Percentiles rank a stretch among this genome's conserved stretches.
Evolutionary conservation across 1,284 basidiomycete species (phyloP).

Genomic region (Ceratobasidium sp.): DNA sequence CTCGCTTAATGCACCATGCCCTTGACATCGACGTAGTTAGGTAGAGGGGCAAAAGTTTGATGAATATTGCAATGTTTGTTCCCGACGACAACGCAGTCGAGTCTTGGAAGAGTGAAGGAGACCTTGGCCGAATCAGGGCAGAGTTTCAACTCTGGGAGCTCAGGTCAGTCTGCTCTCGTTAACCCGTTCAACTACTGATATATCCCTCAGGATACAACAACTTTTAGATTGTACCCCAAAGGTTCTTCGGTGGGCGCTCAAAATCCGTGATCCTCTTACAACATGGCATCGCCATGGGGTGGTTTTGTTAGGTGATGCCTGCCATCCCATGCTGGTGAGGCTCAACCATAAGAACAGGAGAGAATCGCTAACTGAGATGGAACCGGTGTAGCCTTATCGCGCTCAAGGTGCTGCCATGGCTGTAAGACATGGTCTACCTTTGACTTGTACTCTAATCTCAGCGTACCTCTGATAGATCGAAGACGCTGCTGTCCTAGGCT

Average conservation of each 20-base stretch:
- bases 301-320: slow-evolving; percentile 62
- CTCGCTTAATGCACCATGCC: background rate
- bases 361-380: background rate
- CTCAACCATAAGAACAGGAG: background rate
- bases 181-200: background rate
- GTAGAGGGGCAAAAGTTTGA: slow-evolving; percentile 4
- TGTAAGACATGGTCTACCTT: slow-evolving; percentile 47
- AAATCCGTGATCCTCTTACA: slow-evolving; percentile 50
- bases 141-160: slow-evolving; percentile 44
- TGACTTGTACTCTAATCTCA: background rate
- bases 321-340: slow-evolving; percentile 57
- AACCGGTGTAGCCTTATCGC: slow-evolving; percentile 54
- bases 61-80: slow-evolving; percentile 41
- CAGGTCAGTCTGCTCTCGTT: slow-evolving; percentile 27
- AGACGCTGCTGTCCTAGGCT: slow-evolving; percentile 67
- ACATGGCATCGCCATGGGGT: slow-evolving; percentile 65
- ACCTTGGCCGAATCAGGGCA: slow-evolving; percentile 21
- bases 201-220: slow-evolving; percentile 37
- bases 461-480: slow-evolving; percentile 51
- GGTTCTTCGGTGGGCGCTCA: slow-evolving; percentile 35
- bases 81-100: slow-evolving; percentile 26
- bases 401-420: slow-evolving; percentile 62
- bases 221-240: slow-evolving; percentile 31
- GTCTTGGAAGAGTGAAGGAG: slow-evolving; percentile 37
- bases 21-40: background rate